Percentiles rank a stretch among this genome's conserved stretches.
These are phyloP conservation scores for Rhizopus arrhizus DNA, from an alignment of 371 early-diverging fungal species.

Conservation along the genomic window DNA sequence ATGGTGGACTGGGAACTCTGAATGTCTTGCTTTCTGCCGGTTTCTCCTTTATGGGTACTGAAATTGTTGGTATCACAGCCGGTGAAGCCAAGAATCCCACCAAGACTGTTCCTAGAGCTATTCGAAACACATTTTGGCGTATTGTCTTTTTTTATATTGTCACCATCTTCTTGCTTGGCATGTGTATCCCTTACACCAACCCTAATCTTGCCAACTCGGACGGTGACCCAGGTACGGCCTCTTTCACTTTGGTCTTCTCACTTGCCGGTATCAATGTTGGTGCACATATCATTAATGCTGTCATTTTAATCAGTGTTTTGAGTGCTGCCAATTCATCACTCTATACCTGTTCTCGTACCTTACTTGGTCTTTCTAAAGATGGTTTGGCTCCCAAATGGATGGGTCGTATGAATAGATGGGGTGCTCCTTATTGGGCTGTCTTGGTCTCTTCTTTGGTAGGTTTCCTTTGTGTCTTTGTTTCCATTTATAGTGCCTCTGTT, in stretches of 20 bases:
- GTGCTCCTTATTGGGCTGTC: slow-evolving; percentile 66
- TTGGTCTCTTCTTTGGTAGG: slow-evolving; percentile 57
- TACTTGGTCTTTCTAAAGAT: slow-evolving; percentile 66
- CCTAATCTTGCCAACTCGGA: slow-evolving; percentile 47
- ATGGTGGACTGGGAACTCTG: slow-evolving; percentile 69
- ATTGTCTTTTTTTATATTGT: slow-evolving; percentile 73
- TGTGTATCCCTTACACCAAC: slow-evolving; percentile 61
- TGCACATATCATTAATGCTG: slow-evolving; percentile 70
- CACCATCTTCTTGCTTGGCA: slow-evolving; percentile 67
- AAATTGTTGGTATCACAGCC: slow-evolving; percentile 65
- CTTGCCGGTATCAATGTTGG: slow-evolving; percentile 66
- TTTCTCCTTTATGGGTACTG: slow-evolving; percentile 85
- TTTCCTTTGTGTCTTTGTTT: slow-evolving; percentile 56
- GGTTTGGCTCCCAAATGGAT: slow-evolving; percentile 64
- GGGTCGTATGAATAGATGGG: slow-evolving; percentile 47
- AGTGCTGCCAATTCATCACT: slow-evolving; percentile 76
- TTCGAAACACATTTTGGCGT: slow-evolving; percentile 69
- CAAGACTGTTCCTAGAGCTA: slow-evolving; percentile 70
- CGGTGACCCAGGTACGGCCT: slow-evolving; percentile 47
- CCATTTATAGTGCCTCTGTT: slow-evolving; percentile 50
- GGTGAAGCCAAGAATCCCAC: slow-evolving; percentile 67
- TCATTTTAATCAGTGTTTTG: slow-evolving; percentile 68
- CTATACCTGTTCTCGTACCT: slow-evolving; percentile 69
- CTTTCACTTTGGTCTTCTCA: slow-evolving; percentile 70
- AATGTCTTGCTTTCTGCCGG: slow-evolving; percentile 76